Conservation (phyloP, 148 eudicot species). For the Drosera capensis region DNA sequence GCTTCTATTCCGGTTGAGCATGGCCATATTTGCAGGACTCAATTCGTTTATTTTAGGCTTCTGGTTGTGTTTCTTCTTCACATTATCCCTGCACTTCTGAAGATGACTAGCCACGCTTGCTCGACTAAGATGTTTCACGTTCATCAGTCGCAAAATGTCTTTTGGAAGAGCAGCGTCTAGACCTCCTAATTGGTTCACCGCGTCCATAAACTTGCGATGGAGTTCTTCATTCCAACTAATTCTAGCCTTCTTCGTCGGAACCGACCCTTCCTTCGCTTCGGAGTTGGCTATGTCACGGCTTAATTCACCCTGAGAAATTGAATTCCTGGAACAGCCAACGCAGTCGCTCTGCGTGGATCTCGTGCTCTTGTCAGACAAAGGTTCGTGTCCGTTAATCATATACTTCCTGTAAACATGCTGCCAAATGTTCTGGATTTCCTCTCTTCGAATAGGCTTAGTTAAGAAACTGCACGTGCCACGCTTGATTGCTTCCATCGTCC, state of each 20-base stretch:
- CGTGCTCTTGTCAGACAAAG: neutral
- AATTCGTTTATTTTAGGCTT: too few species aligned
- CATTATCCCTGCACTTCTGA: slow-evolving; percentile 10
- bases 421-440: slow-evolving; percentile 15
- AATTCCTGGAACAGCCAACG: too few species aligned
- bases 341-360: too few species aligned
- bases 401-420: slow-evolving; percentile 16
- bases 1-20: too few species aligned
- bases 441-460: slow-evolving; percentile 12
- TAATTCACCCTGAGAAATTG: too few species aligned
- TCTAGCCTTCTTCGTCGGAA: slow-evolving; percentile 1
- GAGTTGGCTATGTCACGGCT: neutral
- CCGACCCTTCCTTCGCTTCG: neutral
- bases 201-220: slow-evolving; percentile 9
- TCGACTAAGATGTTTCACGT: slow-evolving; percentile 2
- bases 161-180: slow-evolving; percentile 10
- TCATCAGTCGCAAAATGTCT: slow-evolving; percentile 11
- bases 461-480: slow-evolving; percentile 14
- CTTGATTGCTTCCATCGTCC: slow-evolving; percentile 9
- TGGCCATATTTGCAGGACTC: too few species aligned
- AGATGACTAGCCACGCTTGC: slow-evolving; percentile 17
- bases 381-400: too few species aligned
- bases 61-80: too few species aligned
- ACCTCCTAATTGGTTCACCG: slow-evolving; percentile 14
- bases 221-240: slow-evolving; percentile 9